Evolutionary conservation across 2,329 filamentous ascomycete genomes (phyloP).

Genomic region (Xylariales sp.): DNA sequence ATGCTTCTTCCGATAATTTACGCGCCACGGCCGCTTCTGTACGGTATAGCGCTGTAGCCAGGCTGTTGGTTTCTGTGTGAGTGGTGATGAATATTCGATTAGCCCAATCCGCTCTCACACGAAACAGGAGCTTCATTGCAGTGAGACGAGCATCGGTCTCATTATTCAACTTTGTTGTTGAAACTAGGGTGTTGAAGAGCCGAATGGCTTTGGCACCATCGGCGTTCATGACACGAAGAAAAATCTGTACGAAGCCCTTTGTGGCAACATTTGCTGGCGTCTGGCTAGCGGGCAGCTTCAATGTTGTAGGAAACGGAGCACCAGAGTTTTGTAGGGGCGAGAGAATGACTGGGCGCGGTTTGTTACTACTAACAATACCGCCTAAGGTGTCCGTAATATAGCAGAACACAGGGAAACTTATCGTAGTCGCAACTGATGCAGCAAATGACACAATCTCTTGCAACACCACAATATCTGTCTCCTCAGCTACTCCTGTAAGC

Average conservation of each 20-base stretch:
- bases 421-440: constrained; percentile 71
- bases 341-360: constrained; percentile 56
- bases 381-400: constrained; percentile 66
- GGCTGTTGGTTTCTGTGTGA: constrained; percentile 76
- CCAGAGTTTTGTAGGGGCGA: constrained; percentile 41
- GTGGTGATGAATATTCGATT: constrained; percentile 78
- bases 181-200: constrained; percentile 72
- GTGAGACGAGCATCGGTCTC: constrained; percentile 78
- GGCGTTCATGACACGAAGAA: constrained; percentile 76
- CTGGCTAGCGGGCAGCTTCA: constrained; percentile 49
- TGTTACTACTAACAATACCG: constrained; percentile 62
- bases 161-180: constrained; percentile 69
- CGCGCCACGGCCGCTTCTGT: constrained; percentile 65
- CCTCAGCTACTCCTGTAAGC: constrained; percentile 69
- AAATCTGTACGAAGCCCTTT: constrained; percentile 78
- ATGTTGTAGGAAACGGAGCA: constrained; percentile 38
- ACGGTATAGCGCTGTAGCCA: constrained; percentile 79
- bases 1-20: constrained; percentile 64
- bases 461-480: constrained; percentile 73
- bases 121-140: constrained; percentile 82
- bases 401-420: constrained; percentile 68
- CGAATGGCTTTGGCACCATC: constrained; percentile 73
- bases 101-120: constrained; percentile 84
- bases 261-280: constrained; percentile 78
- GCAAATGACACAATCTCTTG: constrained; percentile 73